Evolutionary conservation across 2,329 filamentous ascomycete genomes (phyloP).

Genomic region (Clonostachys solani): DNA sequence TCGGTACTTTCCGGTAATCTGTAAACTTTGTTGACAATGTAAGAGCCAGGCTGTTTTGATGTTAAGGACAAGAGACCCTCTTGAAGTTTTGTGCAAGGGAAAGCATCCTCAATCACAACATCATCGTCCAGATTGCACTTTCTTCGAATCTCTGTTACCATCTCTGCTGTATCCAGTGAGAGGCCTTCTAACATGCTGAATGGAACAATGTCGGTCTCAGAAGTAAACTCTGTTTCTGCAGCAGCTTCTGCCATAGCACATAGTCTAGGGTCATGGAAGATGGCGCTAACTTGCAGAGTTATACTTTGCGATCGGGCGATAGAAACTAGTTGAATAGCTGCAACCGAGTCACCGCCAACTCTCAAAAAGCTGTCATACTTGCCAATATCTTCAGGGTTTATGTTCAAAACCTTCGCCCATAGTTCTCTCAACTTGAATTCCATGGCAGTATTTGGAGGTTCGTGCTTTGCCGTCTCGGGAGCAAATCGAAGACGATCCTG

Average conservation of each 20-base stretch:
- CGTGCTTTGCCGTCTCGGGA: not conserved
- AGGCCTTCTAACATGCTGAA: not conserved
- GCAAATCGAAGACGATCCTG: not conserved
- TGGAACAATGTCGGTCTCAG: not conserved
- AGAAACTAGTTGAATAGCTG: constrained; percentile 3
- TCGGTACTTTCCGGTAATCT: constrained; percentile 6
- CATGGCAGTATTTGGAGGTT: not conserved
- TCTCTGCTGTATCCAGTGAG: not conserved
- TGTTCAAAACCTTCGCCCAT: constrained; percentile 26
- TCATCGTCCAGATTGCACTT: constrained; percentile 4
- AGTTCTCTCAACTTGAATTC: constrained; percentile 20
- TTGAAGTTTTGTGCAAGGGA: constrained; percentile 43
- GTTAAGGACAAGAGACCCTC: constrained; percentile 43
- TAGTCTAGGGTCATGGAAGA: not conserved
- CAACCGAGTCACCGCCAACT: constrained; percentile 9
- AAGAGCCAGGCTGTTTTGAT: constrained; percentile 18
- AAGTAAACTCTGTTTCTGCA: not conserved
- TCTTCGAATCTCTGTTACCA: constrained; percentile 1
- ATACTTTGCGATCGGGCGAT: not conserved
- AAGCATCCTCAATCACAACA: constrained; percentile 34
- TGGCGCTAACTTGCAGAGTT: not conserved
- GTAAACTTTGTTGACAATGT: constrained; percentile 11
- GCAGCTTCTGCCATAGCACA: not conserved
- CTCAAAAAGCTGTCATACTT: constrained; percentile 5
- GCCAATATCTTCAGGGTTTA: constrained; percentile 1